These are phyloP conservation scores for Scolecobasidium constrictum DNA, from an alignment of 2,329 filamentous ascomycete genomes.

Conservation along the genomic window DNA sequence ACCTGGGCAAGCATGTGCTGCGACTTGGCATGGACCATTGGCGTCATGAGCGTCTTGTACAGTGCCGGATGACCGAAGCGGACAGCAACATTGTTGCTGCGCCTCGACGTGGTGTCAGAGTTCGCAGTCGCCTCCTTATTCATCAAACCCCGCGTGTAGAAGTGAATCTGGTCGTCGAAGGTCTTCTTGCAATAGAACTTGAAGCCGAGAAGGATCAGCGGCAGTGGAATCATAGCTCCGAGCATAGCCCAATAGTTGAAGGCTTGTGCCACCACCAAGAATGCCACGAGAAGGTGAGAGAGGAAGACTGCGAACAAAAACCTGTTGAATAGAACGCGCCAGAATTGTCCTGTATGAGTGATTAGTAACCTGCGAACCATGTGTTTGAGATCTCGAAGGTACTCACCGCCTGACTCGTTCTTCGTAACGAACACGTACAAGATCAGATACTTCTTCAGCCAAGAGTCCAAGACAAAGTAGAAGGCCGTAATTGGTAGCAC, in stretches of 20 bases:
- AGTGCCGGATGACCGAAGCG: slow-evolving; percentile 86
- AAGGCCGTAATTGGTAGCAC: slow-evolving; percentile 76
- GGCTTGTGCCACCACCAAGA: slow-evolving; percentile 58
- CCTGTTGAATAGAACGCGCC: slow-evolving; percentile 89
- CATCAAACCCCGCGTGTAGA: slow-evolving; percentile 56
- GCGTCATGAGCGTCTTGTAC: slow-evolving; percentile 80
- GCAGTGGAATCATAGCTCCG: slow-evolving; percentile 60
- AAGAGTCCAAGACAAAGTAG: slow-evolving; percentile 80
- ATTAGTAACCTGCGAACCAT: too few species aligned
- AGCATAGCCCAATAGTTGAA: slow-evolving; percentile 49
- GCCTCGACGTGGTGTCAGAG: slow-evolving; percentile 21
- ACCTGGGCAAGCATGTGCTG: slow-evolving; percentile 78
- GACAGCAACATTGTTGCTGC: slow-evolving; percentile 57
- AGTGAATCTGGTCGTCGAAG: slow-evolving; percentile 74
- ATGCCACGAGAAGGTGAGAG: slow-evolving; percentile 65
- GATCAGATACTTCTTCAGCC: slow-evolving; percentile 77
- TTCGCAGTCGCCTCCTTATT: slow-evolving; percentile 39
- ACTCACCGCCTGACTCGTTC: slow-evolving; percentile 87
- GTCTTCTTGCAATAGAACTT: slow-evolving; percentile 69
- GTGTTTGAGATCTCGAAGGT: too few species aligned
- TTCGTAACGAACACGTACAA: slow-evolving; percentile 86
- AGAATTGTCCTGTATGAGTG: too few species aligned
- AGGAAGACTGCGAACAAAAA: slow-evolving; percentile 73
- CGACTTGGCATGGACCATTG: slow-evolving; percentile 89
- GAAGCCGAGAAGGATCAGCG: slow-evolving; percentile 69